A percentile compares a stretch with the other conserved stretches of the same genome.
phyloP scores from a whole-genome alignment of 2,329 filamentous ascomycete genomes.

The Microcyclospora pomicola region DNA sequence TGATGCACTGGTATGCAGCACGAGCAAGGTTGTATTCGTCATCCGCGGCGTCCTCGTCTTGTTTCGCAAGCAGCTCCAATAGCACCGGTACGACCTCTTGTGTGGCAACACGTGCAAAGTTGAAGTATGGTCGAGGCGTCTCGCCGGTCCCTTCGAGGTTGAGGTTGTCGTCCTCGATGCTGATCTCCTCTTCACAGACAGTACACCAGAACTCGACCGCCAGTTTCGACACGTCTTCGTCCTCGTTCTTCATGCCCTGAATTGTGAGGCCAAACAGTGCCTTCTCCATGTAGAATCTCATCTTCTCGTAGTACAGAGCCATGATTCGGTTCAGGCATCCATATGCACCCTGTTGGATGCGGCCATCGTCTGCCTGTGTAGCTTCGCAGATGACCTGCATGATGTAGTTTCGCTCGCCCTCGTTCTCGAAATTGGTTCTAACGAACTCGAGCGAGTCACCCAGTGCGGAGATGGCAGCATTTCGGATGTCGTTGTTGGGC shows the following conservation, averaged over 20 bases:
- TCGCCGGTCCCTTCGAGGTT: constrained; percentile 58
- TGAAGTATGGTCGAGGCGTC: constrained; percentile 84
- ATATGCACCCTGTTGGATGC: constrained; percentile 91
- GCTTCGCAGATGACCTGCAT: constrained; percentile 99
- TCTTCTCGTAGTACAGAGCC: constrained; percentile 97
- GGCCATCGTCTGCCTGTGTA: constrained; percentile 78
- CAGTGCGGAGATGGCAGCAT: constrained; percentile 84
- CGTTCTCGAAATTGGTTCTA: constrained; percentile 95
- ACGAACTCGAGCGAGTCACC: constrained; percentile 97
- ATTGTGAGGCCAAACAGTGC: constrained; percentile 94
- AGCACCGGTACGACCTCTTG: constrained; percentile 90
- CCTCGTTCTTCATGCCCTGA: constrained; percentile 93
- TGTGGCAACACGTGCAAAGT: constrained; percentile 86
- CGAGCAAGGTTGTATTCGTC: constrained; percentile 96
- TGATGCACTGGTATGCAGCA: constrained; percentile 89
- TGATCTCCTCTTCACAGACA: constrained; percentile 97
- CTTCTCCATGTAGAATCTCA: constrained; percentile 99
- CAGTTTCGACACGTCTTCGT: constrained; percentile 95
- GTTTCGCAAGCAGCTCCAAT: constrained; percentile 77
- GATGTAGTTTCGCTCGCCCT: constrained; percentile 98
- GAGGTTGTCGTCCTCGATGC: constrained; percentile 92
- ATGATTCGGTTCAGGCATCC: constrained; percentile 98
- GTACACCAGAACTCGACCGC: constrained; percentile 99
- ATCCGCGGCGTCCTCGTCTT: constrained; percentile 91
- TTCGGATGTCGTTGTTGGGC: constrained; percentile 75